These are phyloP conservation scores for Tillandsia leiboldiana DNA, from an alignment of 176 grass and related monocot species.

Conservation along the genomic window DNA sequence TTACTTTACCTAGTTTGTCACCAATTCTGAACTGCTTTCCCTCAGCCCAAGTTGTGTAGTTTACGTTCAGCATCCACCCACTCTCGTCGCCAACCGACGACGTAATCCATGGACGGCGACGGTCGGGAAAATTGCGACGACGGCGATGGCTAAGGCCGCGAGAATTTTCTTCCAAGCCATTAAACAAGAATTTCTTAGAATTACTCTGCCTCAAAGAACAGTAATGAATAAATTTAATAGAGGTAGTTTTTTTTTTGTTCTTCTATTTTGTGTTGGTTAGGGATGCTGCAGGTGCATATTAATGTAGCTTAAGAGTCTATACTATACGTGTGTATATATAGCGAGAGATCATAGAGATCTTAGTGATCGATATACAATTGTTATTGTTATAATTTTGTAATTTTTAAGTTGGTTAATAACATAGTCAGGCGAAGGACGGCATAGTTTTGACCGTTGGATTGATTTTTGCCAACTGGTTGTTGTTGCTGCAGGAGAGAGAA, in stretches of 20 bases:
- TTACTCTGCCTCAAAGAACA: neutral
- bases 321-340: neutral
- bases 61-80: conserved; percentile 23
- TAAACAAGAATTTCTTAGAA: neutral
- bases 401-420: too few species aligned
- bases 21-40: conserved; percentile 38
- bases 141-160: neutral
- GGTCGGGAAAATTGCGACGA: conserved; percentile 9
- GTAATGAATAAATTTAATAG: too few species aligned
- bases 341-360: neutral
- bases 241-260: too few species aligned
- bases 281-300: neutral
- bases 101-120: conserved; percentile 23
- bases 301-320: too few species aligned
- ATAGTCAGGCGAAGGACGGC: too few species aligned
- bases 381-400: too few species aligned
- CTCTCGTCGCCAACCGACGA: conserved; percentile 22
- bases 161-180: conserved; percentile 45
- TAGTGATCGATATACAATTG: too few species aligned
- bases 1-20: conserved; percentile 35
- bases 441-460: too few species aligned
- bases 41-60: conserved; percentile 32
- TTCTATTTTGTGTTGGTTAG: neutral
- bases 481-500: too few species aligned
- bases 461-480: too few species aligned